These are phyloP conservation scores for Phialophora expanda DNA, from an alignment of 2,329 filamentous ascomycete genomes.

Conservation along the genomic window DNA sequence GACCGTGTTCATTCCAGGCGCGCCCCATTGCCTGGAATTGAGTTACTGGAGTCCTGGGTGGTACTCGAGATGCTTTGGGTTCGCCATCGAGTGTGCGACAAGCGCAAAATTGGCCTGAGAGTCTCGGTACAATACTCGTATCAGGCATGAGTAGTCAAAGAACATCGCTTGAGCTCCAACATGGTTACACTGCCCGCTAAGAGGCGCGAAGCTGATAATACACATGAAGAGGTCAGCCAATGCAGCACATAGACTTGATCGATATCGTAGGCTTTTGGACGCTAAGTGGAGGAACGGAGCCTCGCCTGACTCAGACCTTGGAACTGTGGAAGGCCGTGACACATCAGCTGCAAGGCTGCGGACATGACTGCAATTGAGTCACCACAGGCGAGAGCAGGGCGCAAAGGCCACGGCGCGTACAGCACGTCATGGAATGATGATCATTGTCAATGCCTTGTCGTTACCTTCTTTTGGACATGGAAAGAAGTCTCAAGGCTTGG, in stretches of 20 bases:
- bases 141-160: not conserved
- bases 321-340: not conserved
- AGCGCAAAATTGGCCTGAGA: conserved; percentile 9
- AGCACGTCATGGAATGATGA: conserved; percentile 2
- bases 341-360: not conserved
- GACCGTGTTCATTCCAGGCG: conserved; percentile 4
- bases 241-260: not conserved
- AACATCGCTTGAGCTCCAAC: no score
- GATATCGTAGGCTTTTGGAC: not conserved
- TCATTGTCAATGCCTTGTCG: not conserved
- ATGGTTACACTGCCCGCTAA: no score
- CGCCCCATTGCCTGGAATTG: conserved; percentile 16
- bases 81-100: conserved; percentile 15
- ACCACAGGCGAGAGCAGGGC: not conserved
- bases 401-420: not conserved
- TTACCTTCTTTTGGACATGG: not conserved
- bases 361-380: not conserved
- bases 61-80: conserved; percentile 18
- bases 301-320: not conserved
- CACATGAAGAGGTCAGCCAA: no score
- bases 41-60: conserved; percentile 17
- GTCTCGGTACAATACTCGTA: not conserved
- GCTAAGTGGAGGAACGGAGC: not conserved
- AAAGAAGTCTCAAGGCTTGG: not conserved
- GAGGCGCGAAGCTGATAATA: no score